Evolutionary conservation across 192 early-diverging fungal genomes (phyloP).

Genomic region (Entomortierella chlamydospora): DNA sequence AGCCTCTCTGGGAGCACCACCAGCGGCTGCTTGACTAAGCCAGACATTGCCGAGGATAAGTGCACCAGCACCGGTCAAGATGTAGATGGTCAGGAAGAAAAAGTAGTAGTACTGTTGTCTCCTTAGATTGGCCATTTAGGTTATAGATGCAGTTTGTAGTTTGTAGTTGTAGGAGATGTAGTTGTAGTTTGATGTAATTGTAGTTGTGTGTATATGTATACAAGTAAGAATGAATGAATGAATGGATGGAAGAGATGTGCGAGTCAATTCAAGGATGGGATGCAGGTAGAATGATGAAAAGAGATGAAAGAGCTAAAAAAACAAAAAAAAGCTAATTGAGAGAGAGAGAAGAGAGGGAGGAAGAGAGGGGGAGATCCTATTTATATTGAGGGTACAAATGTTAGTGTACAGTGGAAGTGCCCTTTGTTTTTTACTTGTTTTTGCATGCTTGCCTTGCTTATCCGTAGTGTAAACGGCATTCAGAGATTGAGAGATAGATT

Average conservation of each 20-base stretch:
- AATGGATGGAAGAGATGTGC: neutral
- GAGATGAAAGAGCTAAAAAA: too few relatives aligned
- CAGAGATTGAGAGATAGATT: too few relatives aligned
- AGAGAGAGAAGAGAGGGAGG: too few relatives aligned
- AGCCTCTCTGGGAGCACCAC: slow-evolving; percentile 42
- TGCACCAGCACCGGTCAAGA: slow-evolving; percentile 33
- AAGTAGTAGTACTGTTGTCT: slow-evolving; percentile 32
- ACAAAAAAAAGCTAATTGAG: too few relatives aligned
- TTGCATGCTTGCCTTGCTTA: too few relatives aligned
- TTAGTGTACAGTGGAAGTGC: too few relatives aligned
- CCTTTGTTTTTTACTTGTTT: too few relatives aligned
- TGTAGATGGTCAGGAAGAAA: slow-evolving; percentile 25
- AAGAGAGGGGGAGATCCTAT: too few relatives aligned
- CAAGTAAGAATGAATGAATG: neutral
- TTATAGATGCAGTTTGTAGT: neutral
- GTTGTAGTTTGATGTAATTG: neutral
- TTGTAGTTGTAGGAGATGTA: neutral
- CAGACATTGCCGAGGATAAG: slow-evolving; percentile 35
- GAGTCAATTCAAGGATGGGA: neutral
- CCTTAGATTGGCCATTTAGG: slow-evolving; percentile 9
- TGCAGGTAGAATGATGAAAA: too few relatives aligned
- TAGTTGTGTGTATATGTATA: neutral
- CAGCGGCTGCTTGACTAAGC: slow-evolving; percentile 15
- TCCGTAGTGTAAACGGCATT: too few relatives aligned
- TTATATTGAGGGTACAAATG: too few relatives aligned